Base-by-base conservation (phyloP, 306 rosid genomes). In the Mimosa bimucronata region DNA sequence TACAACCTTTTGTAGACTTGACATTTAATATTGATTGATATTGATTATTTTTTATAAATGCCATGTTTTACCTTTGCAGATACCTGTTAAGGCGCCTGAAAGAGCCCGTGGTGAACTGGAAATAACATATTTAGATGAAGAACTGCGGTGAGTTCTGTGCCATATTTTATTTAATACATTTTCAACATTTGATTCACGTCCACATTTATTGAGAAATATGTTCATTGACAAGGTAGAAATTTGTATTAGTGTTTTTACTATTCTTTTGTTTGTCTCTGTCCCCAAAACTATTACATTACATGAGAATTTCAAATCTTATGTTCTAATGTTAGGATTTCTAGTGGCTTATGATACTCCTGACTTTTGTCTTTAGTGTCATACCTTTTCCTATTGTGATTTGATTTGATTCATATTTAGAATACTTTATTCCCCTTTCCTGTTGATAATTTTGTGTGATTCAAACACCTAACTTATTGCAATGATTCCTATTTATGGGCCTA, bases 41-140 rank as follows among this genome's bases (percentile, higher is more conserved):
- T n/a, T 55, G 29, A 3, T 0, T 8, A n/a, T 21, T 64, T 0
- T n/a, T 64, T 10, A 2, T 38, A 21, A 66, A 74, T 64, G 26
- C 64, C 76, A 61, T 83, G 58, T 21, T 76, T 23, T 57, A 13
- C 77, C n/a, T 48, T 12, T 71, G 78, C 89, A 94, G 97, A 84
- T 94, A 81, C 97, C 55, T 41, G 52, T 94, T 45, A 94, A 94
- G 82, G 97, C 97, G n/a, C 98, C 97, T 70, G 98, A 30, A 28
- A 92, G 87, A 78, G 94, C 97, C 62, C 98, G 97, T 6, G 98
- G 98, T 71, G 92, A 86, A 88, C 77, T 94, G 55, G 98, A 94
- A 83, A 89, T 88, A 70, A 94, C 94, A 64, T 94, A 92, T 80
- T 84, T 94, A 75, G 97, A 94, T 67, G 93, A 94, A 87, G 98